Percentiles rank a stretch among this genome's conserved stretches.
Conservation (phyloP, 352 stramenopile species). For the Thalassiosira livingstoniorum region DNA sequence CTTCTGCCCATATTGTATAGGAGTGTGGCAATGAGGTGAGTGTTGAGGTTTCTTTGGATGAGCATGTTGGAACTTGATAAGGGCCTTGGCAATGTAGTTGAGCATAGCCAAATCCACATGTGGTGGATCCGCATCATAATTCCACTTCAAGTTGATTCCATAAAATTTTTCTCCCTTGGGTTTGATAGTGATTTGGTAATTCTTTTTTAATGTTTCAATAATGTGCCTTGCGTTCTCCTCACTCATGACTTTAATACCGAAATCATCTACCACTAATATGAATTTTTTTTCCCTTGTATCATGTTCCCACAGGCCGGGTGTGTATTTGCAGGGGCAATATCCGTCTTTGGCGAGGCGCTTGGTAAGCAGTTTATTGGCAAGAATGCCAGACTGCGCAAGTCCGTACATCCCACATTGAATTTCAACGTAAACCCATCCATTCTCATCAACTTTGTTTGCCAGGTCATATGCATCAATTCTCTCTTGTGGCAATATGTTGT, state of each 20-base stretch:
- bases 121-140: not conserved
- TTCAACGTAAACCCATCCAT: slow-evolving; percentile 31
- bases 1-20: not conserved
- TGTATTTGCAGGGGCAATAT: slow-evolving; percentile 31
- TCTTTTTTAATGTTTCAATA: not conserved
- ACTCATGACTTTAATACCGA: slow-evolving; percentile 43
- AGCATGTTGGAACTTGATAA: not conserved
- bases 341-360: slow-evolving; percentile 27
- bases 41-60: not conserved
- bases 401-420: slow-evolving; percentile 43
- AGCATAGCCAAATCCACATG: not conserved
- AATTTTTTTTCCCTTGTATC: slow-evolving; percentile 22
- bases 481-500: slow-evolving; percentile 21
- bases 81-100: not conserved
- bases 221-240: slow-evolving; percentile 45
- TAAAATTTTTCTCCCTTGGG: slow-evolving; percentile 2
- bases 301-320: slow-evolving; percentile 49
- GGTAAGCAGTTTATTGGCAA: no score
- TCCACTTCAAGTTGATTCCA: not conserved
- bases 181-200: slow-evolving; percentile 35
- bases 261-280: slow-evolving; percentile 58
- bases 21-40: not conserved
- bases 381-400: slow-evolving; percentile 44
- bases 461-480: slow-evolving; percentile 50
- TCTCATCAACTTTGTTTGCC: not conserved